phyloP scores from a whole-genome alignment of 2,329 filamentous ascomycete species.

The Fusarium sp. region DNA sequence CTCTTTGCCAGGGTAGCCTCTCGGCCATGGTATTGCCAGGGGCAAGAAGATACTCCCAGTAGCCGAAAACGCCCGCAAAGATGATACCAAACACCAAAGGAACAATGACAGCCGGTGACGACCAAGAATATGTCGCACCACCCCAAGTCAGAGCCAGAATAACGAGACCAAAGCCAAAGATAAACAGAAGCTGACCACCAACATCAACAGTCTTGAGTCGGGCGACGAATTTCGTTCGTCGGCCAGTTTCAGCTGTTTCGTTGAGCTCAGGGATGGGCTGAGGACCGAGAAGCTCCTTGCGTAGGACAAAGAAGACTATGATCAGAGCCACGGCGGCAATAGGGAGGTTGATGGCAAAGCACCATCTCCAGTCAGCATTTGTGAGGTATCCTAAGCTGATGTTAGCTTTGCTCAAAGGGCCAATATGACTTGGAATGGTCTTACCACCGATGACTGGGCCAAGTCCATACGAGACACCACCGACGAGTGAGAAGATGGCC shows the following conservation, averaged over 20 bases:
- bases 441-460: constrained; percentile 69
- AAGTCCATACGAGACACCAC: constrained; percentile 66
- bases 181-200: constrained; percentile 65
- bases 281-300: constrained; percentile 66
- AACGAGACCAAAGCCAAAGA: constrained; percentile 62
- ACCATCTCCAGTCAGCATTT: constrained; percentile 69
- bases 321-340: constrained; percentile 61
- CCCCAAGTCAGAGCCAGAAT: constrained; percentile 66
- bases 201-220: constrained; percentile 65
- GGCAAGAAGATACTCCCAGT: constrained; percentile 64
- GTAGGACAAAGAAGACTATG: constrained; percentile 65
- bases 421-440: not conserved
- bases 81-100: constrained; percentile 58
- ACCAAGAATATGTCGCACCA: constrained; percentile 63
- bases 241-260: constrained; percentile 48
- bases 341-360: constrained; percentile 71
- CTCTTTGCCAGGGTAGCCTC: constrained; percentile 61
- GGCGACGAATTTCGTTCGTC: constrained; percentile 48
- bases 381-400: constrained; percentile 56
- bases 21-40: constrained; percentile 57
- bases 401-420: constrained; percentile 1
- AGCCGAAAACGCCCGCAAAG: constrained; percentile 53
- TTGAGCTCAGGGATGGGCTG: constrained; percentile 58
- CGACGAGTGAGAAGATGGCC: constrained; percentile 68
- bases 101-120: constrained; percentile 57